phyloP scores from a whole-genome alignment of 768 basidiomycete genomes.

The Filobasidium floriforme region DNA sequence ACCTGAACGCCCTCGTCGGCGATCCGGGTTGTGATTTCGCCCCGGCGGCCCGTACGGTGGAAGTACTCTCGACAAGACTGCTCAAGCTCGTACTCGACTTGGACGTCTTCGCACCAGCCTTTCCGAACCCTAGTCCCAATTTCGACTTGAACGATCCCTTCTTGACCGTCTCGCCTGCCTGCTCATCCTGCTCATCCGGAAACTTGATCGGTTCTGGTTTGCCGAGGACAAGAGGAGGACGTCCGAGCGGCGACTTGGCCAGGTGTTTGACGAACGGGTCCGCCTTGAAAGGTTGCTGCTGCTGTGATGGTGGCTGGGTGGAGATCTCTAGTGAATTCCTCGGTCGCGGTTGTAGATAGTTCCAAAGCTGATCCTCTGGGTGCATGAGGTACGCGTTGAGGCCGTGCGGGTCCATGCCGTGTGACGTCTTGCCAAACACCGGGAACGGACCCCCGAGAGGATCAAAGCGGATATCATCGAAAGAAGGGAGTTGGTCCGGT shows the following conservation, averaged over 20 bases:
- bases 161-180: not conserved
- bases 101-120: not conserved
- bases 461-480: slow-evolving; percentile 5
- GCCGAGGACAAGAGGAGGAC: not conserved
- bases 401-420: slow-evolving; percentile 29
- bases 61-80: not conserved
- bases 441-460: slow-evolving; percentile 4
- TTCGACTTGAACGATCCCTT: slow-evolving; percentile 1
- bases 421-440: not conserved
- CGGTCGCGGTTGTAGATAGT: not conserved
- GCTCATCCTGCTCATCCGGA: not conserved
- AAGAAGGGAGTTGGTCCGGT: slow-evolving; percentile 2
- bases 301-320: not conserved
- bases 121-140: not conserved
- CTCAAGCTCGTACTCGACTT: slow-evolving; percentile 2
- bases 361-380: slow-evolving; percentile 27
- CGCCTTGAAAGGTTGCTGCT: not conserved
- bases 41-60: not conserved
- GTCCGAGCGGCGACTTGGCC: not conserved
- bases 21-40: not conserved
- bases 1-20: not conserved
- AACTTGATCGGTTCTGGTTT: not conserved
- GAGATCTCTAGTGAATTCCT: not conserved
- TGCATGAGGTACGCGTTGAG: slow-evolving; percentile 36
- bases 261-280: not conserved